A percentile compares a stretch with the other conserved stretches of the same genome.
These are phyloP conservation scores for Blastomyces emzantsi DNA, from an alignment of 2,329 filamentous ascomycete genomes.

Conservation along the genomic window DNA sequence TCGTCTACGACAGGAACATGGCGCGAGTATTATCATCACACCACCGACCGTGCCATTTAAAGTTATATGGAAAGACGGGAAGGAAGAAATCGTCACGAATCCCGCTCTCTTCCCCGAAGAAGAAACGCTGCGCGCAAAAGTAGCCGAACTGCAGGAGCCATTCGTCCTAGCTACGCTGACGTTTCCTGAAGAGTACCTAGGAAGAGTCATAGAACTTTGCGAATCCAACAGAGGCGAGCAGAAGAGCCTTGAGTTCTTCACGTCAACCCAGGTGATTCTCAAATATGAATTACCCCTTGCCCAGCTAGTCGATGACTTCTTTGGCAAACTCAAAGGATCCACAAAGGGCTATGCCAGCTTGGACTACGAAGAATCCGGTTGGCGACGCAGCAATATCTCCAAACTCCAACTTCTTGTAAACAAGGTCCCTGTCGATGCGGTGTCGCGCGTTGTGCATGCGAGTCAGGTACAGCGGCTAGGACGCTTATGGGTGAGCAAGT, in stretches of 20 bases:
- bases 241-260: conserved; percentile 82
- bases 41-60: conserved; percentile 92
- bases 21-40: conserved; percentile 90
- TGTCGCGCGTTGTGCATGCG: conserved; percentile 77
- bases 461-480: conserved; percentile 75
- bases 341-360: conserved; percentile 94
- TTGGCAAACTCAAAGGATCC: conserved; percentile 86
- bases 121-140: conserved; percentile 46
- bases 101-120: conserved; percentile 81
- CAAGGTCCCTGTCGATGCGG: conserved; percentile 84
- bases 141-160: conserved; percentile 58
- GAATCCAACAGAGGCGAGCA: conserved; percentile 83
- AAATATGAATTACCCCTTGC: conserved; percentile 84
- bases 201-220: conserved; percentile 89
- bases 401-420: conserved; percentile 94
- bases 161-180: conserved; percentile 80
- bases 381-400: conserved; percentile 66
- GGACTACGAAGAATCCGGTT: conserved; percentile 94
- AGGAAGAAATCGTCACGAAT: conserved; percentile 69
- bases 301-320: conserved; percentile 91
- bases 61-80: conserved; percentile 68
- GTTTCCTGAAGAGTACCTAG: conserved; percentile 86
- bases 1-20: conserved; percentile 85
- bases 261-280: conserved; percentile 82
- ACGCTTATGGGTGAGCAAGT: conserved; percentile 82